Evolutionary conservation across 2,329 filamentous ascomycete genomes (phyloP).

Genomic region (Pseudogymnoascus sp.): DNA sequence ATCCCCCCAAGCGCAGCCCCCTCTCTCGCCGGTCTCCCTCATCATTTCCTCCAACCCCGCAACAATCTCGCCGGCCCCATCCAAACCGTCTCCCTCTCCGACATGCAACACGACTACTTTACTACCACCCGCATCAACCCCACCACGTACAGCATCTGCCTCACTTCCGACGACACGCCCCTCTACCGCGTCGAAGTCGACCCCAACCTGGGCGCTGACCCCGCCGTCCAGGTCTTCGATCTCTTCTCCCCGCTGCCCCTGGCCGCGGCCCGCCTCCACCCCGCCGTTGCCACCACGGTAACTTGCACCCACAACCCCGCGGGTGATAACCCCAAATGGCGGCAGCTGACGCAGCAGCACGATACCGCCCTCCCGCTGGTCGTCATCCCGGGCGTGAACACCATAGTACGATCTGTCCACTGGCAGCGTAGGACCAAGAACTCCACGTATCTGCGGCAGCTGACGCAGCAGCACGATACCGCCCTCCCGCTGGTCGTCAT

Average conservation of each 20-base stretch:
- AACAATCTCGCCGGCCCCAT: background rate
- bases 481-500: background rate
- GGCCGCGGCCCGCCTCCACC: background rate
- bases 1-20: background rate
- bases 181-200: background rate
- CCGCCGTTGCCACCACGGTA: background rate
- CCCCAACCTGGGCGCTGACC: background rate
- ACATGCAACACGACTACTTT: conserved; percentile 1
- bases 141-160: background rate
- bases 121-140: background rate
- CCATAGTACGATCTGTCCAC: background rate
- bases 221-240: background rate
- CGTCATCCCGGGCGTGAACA: background rate
- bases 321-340: background rate
- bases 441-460: too few species aligned
- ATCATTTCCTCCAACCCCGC: background rate
- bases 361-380: background rate
- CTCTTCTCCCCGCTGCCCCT: background rate
- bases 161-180: background rate
- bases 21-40: background rate
- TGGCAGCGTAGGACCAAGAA: background rate
- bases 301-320: background rate
- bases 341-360: background rate
- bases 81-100: background rate
- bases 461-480: background rate